These are phyloP conservation scores for Xylariomycetidae sp. DNA, from an alignment of 2,329 filamentous ascomycete species.

Conservation along the genomic window DNA sequence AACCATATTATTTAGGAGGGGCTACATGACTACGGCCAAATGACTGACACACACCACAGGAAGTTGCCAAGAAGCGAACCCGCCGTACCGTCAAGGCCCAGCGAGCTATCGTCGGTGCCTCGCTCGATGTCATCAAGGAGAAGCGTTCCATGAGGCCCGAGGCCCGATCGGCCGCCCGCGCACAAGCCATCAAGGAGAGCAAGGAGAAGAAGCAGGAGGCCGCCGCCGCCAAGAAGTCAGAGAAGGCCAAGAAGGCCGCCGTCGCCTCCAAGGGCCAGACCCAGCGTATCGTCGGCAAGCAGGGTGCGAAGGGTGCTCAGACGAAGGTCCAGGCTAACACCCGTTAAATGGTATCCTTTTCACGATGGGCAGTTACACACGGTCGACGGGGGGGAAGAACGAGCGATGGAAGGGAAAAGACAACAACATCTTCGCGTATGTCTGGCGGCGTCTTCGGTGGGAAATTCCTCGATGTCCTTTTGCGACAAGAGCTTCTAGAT, in stretches of 20 bases:
- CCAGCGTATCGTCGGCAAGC: constrained; percentile 85
- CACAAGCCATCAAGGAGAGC: constrained; percentile 88
- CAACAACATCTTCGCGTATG: constrained; percentile 20
- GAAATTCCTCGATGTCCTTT: constrained; percentile 26
- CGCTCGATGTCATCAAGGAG: constrained; percentile 99
- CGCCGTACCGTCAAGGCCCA: constrained; percentile 98
- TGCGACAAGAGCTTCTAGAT: constrained; percentile 16
- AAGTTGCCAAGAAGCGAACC: constrained; percentile 99
- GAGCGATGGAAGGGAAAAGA: constrained; percentile 14
- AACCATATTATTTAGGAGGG: too few species aligned
- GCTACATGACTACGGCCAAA: too few species aligned
- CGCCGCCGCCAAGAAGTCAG: constrained; percentile 92
- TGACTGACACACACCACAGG: constrained; percentile 58
- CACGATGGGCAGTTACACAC: constrained; percentile 1
- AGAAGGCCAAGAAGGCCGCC: constrained; percentile 94
- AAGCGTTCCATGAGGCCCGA: constrained; percentile 91
- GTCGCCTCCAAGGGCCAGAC: constrained; percentile 71
- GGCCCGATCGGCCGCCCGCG: constrained; percentile 86
- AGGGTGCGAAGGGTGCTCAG: constrained; percentile 87
- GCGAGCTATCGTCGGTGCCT: constrained; percentile 98
- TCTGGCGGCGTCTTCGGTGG: constrained; percentile 31
- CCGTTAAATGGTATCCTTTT: constrained; percentile 57
- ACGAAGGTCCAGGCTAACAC: constrained; percentile 80
- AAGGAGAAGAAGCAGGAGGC: constrained; percentile 96
- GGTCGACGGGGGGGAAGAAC: too few species aligned